Percentiles rank a stretch among this genome's conserved stretches.
Evolutionary conservation across 805 yeast species (phyloP).

Genomic region (Brettanomyces nanus): DNA sequence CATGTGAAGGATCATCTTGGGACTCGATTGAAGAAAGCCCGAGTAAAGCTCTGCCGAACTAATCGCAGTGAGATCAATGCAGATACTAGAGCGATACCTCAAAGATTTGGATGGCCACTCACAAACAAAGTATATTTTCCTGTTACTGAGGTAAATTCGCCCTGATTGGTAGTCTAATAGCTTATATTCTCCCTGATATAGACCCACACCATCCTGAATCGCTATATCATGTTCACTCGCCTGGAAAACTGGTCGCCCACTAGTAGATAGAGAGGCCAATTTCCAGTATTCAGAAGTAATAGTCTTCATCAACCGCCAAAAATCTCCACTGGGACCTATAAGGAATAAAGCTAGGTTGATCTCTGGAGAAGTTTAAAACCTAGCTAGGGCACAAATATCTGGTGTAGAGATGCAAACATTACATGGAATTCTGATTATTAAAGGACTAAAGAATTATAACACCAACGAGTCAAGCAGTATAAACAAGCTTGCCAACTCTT

Average conservation of each 20-base stretch:
- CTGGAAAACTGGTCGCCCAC: conserved; percentile 24
- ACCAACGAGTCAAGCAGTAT: background rate
- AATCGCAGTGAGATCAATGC: conserved; percentile 14
- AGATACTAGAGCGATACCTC: conserved; percentile 3
- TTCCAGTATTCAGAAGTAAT: conserved; percentile 16
- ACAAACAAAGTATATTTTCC: conserved; percentile 63
- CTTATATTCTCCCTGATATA: conserved; percentile 71
- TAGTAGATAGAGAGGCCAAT: conserved; percentile 15
- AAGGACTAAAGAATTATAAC: too few species aligned
- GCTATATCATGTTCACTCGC: conserved; percentile 40
- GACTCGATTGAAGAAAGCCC: conserved; percentile 68
- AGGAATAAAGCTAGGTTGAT: background rate
- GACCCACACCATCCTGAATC: conserved; percentile 53
- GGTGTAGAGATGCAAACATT: too few species aligned
- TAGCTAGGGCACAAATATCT: too few species aligned
- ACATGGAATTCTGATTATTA: too few species aligned
- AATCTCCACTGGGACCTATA: too few species aligned
- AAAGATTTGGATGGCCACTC: conserved; percentile 1
- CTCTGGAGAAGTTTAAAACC: too few species aligned
- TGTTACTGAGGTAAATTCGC: conserved; percentile 66
- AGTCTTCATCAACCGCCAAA: background rate
- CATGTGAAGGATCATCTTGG: conserved; percentile 47
- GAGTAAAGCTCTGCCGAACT: conserved; percentile 22
- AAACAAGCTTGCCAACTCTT: conserved; percentile 1
- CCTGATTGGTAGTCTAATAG: conserved; percentile 63